Evolutionary conservation across 495 filamentous ascomycete genomes (phyloP).

Genomic region (Hyaloscypha bicolor): DNA sequence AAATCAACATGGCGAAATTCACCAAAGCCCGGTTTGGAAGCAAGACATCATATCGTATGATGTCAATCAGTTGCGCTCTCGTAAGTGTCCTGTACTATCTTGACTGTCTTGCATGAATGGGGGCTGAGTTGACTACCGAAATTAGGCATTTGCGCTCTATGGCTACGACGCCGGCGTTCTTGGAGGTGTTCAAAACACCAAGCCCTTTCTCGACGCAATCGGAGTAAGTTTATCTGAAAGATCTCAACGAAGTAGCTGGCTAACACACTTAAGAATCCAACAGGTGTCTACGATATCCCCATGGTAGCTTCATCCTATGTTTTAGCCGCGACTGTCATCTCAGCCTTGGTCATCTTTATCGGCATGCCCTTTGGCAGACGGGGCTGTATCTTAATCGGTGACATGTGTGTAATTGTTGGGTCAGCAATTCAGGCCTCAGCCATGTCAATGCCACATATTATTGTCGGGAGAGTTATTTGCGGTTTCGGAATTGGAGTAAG

Average conservation of each 20-base stretch:
- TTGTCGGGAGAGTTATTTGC: conserved; percentile 14
- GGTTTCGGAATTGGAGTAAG: conserved; percentile 12
- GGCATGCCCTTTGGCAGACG: conserved; percentile 30
- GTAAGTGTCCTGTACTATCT: too few species aligned
- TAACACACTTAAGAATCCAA: conserved; percentile 31
- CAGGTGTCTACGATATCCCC: conserved; percentile 38
- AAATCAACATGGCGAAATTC: too few species aligned
- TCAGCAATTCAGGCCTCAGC: conserved; percentile 10
- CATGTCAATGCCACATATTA: conserved; percentile 7
- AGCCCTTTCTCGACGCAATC: conserved; percentile 40
- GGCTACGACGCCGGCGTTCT: conserved; percentile 46
- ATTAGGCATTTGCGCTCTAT: conserved; percentile 6
- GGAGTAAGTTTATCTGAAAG: conserved; percentile 22
- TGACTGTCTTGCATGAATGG: too few species aligned
- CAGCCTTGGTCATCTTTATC: conserved; percentile 32
- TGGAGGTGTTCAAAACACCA: conserved; percentile 41
- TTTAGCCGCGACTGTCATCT: conserved; percentile 40
- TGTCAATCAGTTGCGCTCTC: too few species aligned
- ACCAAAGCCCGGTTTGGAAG: too few species aligned
- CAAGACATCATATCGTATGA: too few species aligned
- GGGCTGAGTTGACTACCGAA: not conserved
- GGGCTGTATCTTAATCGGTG: conserved; percentile 16
- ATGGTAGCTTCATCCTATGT: conserved; percentile 41
- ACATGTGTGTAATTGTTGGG: conserved; percentile 12
- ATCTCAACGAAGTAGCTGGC: not conserved